Percentiles rank a stretch among this genome's conserved stretches.
phyloP scores from a whole-genome alignment of 1,284 basidiomycete species.

The Leccinum solheimii region DNA sequence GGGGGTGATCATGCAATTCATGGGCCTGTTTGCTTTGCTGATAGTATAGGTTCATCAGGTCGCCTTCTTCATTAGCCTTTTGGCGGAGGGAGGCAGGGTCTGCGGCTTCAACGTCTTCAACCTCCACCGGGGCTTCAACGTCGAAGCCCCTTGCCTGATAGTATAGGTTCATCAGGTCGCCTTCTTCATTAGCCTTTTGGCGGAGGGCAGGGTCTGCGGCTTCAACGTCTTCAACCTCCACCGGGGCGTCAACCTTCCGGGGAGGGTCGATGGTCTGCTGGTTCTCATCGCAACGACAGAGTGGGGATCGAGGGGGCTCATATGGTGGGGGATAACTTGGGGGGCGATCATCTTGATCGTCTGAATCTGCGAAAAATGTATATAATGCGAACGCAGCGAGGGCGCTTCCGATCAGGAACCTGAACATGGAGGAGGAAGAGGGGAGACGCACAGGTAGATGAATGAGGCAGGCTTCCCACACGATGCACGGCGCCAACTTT shows the following conservation, averaged over 20 bases:
- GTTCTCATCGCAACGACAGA: conserved; percentile 11
- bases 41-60: no score
- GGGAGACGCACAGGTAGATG: not conserved
- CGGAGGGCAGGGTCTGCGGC: conserved; percentile 61
- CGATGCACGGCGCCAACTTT: not conserved
- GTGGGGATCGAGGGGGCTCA: not conserved
- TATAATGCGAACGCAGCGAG: conserved; percentile 11
- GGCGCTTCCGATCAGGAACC: conserved; percentile 15
- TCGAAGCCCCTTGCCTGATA: conserved; percentile 39
- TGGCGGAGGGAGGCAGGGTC: no score
- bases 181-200: conserved; percentile 69
- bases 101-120: no score
- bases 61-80: no score
- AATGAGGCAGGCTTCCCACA: not conserved
- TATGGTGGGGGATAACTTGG: not conserved
- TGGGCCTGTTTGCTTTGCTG: conserved; percentile 68
- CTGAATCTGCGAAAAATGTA: conserved; percentile 8
- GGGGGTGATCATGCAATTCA: conserved; percentile 56
- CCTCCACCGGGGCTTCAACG: no score
- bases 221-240: no score
- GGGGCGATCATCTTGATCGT: conserved; percentile 11
- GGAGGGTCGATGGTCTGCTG: not conserved
- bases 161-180: conserved; percentile 66
- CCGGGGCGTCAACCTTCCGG: not conserved
- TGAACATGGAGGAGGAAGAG: conserved; percentile 14